Percentiles rank a stretch among this genome's conserved stretches.
Conservation (phyloP, 1,284 basidiomycete species). For the Trichosporon asahii region DNA sequence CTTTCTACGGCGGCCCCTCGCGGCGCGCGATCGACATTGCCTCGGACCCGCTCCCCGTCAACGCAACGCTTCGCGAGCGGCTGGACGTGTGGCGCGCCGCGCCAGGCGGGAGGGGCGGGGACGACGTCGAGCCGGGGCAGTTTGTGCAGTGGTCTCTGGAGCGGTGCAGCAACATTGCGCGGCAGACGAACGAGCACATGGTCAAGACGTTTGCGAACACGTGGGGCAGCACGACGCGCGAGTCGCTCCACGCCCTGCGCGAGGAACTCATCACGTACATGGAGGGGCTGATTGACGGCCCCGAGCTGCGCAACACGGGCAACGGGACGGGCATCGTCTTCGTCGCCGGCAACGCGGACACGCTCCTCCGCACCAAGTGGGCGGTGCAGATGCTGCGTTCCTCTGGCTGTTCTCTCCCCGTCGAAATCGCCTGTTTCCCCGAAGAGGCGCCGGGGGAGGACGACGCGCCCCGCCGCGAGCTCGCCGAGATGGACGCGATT, state of each 20-base stretch:
- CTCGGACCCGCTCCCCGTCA: slow-evolving; percentile 48
- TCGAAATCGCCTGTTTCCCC: slow-evolving; percentile 51
- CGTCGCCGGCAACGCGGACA: slow-evolving; percentile 56
- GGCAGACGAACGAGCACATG: slow-evolving; percentile 51
- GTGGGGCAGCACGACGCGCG: slow-evolving; percentile 48
- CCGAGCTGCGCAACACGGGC: slow-evolving; percentile 28
- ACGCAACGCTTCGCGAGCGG: slow-evolving; percentile 48
- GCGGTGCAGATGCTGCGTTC: slow-evolving; percentile 49
- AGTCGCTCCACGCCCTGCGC: slow-evolving; percentile 39
- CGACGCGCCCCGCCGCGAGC: slow-evolving; percentile 41
- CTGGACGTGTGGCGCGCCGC: slow-evolving; percentile 52
- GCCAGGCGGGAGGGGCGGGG: slow-evolving; percentile 49
- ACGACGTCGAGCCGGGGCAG: slow-evolving; percentile 47
- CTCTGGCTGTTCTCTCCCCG: slow-evolving; percentile 49
- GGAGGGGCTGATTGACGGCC: slow-evolving; percentile 30
- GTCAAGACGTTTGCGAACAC: slow-evolving; percentile 42
- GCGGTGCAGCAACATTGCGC: slow-evolving; percentile 40
- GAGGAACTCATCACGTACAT: slow-evolving; percentile 47
- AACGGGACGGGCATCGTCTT: slow-evolving; percentile 53
- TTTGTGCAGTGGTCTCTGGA: slow-evolving; percentile 51
- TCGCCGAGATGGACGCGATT: slow-evolving; percentile 46
- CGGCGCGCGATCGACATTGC: slow-evolving; percentile 43
- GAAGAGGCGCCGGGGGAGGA: slow-evolving; percentile 47
- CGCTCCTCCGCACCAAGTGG: slow-evolving; percentile 51
- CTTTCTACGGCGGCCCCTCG: slow-evolving; percentile 20